phyloP scores from a whole-genome alignment of 2,329 filamentous ascomycete species.

The Ceratocystis eucalypticola region DNA sequence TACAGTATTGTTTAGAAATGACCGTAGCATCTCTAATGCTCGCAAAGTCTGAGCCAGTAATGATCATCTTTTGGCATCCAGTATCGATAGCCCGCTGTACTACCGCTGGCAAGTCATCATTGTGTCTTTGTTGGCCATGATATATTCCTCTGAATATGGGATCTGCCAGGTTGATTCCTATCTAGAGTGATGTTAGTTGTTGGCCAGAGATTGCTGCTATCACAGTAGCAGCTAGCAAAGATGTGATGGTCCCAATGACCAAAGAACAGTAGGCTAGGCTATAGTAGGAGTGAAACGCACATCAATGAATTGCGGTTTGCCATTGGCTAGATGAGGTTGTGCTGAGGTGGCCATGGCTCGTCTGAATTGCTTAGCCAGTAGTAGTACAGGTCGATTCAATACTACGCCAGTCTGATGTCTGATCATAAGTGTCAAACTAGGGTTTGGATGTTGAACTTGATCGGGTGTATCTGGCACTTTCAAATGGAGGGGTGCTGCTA shows the following conservation, averaged over 20 bases:
- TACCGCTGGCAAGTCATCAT: slow-evolving; percentile 61
- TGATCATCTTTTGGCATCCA: slow-evolving; percentile 79
- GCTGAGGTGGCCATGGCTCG: slow-evolving; percentile 2
- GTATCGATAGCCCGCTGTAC: slow-evolving; percentile 63
- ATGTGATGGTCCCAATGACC: too few relatives aligned
- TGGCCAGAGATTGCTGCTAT: background rate
- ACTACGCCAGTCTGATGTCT: background rate
- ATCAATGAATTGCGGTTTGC: slow-evolving; percentile 45
- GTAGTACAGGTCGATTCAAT: background rate
- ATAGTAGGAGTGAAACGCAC: slow-evolving; percentile 29
- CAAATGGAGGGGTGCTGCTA: too few relatives aligned
- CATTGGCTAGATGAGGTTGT: slow-evolving; percentile 8
- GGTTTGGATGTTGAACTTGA: background rate
- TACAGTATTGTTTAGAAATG: slow-evolving; percentile 62
- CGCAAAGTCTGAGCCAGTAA: slow-evolving; percentile 77
- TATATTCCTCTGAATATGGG: slow-evolving; percentile 78
- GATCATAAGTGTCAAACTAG: background rate
- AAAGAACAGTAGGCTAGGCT: too few relatives aligned
- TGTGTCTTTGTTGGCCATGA: slow-evolving; percentile 62
- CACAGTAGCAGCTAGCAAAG: too few relatives aligned
- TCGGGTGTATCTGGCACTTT: background rate
- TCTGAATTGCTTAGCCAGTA: background rate
- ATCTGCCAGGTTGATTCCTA: slow-evolving; percentile 93
- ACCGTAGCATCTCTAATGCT: slow-evolving; percentile 64
- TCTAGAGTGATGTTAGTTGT: slow-evolving; percentile 31